A percentile compares a stretch with the other conserved stretches of the same genome.
These are phyloP conservation scores for Emmonsia crescens DNA, from an alignment of 2,329 filamentous ascomycete genomes.

Conservation along the genomic window DNA sequence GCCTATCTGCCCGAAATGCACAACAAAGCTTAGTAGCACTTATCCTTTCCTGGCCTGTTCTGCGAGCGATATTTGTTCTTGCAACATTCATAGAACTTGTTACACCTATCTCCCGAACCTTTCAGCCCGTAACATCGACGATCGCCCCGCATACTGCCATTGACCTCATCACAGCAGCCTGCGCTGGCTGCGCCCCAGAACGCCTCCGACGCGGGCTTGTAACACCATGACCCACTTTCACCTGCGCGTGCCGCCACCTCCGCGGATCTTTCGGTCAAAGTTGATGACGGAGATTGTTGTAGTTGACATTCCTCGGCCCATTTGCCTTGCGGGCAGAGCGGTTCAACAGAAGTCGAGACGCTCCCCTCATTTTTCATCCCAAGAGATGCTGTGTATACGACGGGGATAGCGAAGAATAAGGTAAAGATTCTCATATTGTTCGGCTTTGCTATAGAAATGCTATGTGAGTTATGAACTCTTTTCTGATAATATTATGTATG, in stretches of 20 bases:
- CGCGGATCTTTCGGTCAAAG: background rate
- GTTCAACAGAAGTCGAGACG: background rate
- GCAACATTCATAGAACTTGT: background rate
- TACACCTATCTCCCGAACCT: background rate
- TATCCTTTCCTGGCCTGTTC: background rate
- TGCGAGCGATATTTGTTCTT: background rate
- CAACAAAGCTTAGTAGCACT: background rate
- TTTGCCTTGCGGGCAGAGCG: background rate
- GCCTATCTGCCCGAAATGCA: background rate
- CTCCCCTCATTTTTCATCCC: background rate
- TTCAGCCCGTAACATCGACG: background rate
- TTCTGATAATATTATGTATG: background rate
- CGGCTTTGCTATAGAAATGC: background rate
- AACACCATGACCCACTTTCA: background rate
- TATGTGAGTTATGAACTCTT: background rate
- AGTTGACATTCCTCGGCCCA: background rate
- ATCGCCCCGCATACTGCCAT: background rate
- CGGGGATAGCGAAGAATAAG: background rate
- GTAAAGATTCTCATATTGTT: background rate
- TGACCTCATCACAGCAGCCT: background rate
- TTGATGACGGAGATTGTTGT: background rate
- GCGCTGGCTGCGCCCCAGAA: background rate
- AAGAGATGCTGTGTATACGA: background rate
- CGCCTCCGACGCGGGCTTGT: background rate
- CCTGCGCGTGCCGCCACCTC: background rate